Evolutionary conservation across 495 filamentous ascomycete genomes (phyloP).

Genomic region (Xylaria venustula): DNA sequence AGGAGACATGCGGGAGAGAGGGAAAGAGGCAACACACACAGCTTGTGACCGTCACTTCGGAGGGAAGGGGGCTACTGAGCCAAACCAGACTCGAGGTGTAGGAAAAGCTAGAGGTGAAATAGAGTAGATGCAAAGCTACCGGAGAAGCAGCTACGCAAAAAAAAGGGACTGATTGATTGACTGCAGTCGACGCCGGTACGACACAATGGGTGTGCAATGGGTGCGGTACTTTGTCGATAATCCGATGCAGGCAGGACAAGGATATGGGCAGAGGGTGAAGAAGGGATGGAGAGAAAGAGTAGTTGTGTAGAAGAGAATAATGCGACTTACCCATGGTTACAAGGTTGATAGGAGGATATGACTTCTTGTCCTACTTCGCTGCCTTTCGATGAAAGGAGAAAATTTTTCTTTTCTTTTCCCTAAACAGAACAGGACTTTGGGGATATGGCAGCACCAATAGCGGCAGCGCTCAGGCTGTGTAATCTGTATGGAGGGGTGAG

Average conservation of each 20-base stretch:
- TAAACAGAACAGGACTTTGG: conserved; percentile 18
- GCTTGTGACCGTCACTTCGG: not conserved
- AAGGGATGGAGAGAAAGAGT: conserved; percentile 3
- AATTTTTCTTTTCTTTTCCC: conserved; percentile 17
- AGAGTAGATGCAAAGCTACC: not conserved
- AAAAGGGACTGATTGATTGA: not conserved
- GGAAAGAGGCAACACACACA: conserved; percentile 11
- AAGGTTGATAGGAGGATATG: conserved; percentile 4
- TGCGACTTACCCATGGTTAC: conserved; percentile 18
- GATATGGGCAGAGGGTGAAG: not conserved
- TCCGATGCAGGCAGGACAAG: conserved; percentile 3
- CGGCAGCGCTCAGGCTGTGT: conserved; percentile 16
- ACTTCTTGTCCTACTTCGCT: conserved; percentile 17
- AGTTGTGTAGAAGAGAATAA: not conserved
- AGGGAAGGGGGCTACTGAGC: not conserved
- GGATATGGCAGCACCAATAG: conserved; percentile 12
- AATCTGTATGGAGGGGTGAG: conserved; percentile 19
- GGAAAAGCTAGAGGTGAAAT: too few species aligned
- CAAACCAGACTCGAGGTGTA: not conserved
- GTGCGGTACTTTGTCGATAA: conserved; percentile 2
- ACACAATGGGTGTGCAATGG: conserved; percentile 1
- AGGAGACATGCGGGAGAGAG: conserved; percentile 14
- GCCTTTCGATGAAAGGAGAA: conserved; percentile 6
- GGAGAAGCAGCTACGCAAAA: not conserved
- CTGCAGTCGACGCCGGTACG: not conserved